These are phyloP conservation scores for Coemansia javaensis DNA, from an alignment of 192 early-diverging fungal genomes.

Conservation along the genomic window DNA sequence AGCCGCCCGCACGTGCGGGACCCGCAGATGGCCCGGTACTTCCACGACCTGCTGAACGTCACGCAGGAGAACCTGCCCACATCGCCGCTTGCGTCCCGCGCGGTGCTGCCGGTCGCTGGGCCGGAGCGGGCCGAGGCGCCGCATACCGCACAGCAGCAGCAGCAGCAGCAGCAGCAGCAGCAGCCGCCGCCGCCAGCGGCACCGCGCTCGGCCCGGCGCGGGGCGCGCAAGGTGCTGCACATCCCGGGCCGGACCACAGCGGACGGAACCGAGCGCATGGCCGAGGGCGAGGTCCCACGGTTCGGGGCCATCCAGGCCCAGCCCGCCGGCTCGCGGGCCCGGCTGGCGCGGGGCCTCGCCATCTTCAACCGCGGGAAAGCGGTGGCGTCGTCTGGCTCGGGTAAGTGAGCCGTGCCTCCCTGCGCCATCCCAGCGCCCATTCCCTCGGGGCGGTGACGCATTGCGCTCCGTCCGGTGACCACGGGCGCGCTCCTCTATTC, in stretches of 20 bases:
- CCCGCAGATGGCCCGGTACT: constrained; percentile 26
- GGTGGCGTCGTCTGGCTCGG: constrained; percentile 26
- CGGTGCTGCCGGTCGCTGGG: background rate
- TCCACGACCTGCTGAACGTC: constrained; percentile 23
- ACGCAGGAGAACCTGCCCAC: constrained; percentile 24
- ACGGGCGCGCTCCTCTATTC: too few species aligned
- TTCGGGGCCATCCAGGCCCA: constrained; percentile 18
- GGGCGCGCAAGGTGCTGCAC: constrained; percentile 22
- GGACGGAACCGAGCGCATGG: background rate
- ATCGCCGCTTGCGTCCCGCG: constrained; percentile 3
- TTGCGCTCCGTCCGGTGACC: too few species aligned
- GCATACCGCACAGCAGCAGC: background rate
- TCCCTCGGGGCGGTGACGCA: too few species aligned
- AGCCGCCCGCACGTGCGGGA: background rate
- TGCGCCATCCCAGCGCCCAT: too few species aligned
- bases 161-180: constrained; percentile 10
- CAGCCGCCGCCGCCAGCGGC: too few species aligned
- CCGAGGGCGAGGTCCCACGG: constrained; percentile 1
- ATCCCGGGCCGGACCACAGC: constrained; percentile 3
- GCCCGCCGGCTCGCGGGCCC: constrained; percentile 1
- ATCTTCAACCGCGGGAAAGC: constrained; percentile 48
- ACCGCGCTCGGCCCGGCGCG: too few species aligned
- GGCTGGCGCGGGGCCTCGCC: constrained; percentile 14
- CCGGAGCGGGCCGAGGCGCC: background rate
- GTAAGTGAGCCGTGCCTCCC: too few species aligned